Conservation (phyloP, 1,284 basidiomycete genomes). For the Dichomitus squalens region DNA sequence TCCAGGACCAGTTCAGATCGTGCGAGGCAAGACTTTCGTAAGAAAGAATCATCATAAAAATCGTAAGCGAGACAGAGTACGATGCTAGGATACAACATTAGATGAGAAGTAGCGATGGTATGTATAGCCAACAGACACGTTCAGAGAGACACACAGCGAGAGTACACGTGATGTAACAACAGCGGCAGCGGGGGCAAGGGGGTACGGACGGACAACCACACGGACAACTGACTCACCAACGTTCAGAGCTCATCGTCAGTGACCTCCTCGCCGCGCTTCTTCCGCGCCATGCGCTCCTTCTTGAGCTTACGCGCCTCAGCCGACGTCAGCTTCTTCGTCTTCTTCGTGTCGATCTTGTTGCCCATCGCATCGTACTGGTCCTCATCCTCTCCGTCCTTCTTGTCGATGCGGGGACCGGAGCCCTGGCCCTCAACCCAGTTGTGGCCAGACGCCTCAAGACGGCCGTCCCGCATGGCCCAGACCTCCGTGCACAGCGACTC, state of each 20-base stretch:
- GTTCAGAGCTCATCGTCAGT: conserved; percentile 61
- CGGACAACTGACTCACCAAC: conserved; percentile 9
- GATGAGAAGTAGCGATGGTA: conserved; percentile 24
- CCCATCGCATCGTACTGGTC: conserved; percentile 93
- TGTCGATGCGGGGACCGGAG: conserved; percentile 88
- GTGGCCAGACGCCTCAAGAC: conserved; percentile 93
- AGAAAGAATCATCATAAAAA: conserved; percentile 20
- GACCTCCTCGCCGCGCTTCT: conserved; percentile 80
- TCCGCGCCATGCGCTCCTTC: conserved; percentile 94
- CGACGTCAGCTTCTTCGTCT: conserved; percentile 83
- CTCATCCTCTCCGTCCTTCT: conserved; percentile 85
- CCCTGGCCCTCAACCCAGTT: conserved; percentile 99
- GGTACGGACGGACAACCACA: conserved; percentile 3
- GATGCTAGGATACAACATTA: conserved; percentile 32
- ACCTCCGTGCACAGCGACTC: conserved; percentile 92
- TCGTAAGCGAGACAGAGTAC: conserved; percentile 26
- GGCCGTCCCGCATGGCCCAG: conserved; percentile 94
- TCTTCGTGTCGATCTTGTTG: conserved; percentile 89
- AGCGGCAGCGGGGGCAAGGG: conserved; percentile 23
- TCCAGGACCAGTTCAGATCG: no score
- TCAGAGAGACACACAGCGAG: conserved; percentile 30
- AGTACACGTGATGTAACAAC: conserved; percentile 24
- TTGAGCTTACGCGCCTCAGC: conserved; percentile 87
- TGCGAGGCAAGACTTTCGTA: neutral
- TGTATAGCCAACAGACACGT: conserved; percentile 27